Evolutionary conservation across 805 yeast species (phyloP).

Genomic region (Brettanomyces custersianus): DNA sequence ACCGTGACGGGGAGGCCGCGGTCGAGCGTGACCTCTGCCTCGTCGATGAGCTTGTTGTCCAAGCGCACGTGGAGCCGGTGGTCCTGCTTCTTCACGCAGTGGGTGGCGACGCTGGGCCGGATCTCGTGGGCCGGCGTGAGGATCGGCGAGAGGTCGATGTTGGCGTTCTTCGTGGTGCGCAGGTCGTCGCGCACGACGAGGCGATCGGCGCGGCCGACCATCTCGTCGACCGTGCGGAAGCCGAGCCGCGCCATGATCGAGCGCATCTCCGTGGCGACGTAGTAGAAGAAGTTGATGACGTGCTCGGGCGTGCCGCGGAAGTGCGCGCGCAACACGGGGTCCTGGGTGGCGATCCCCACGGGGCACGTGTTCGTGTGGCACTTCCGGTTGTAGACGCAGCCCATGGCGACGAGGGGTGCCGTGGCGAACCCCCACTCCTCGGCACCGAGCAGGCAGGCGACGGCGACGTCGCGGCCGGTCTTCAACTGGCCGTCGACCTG

Average conservation of each 20-base stretch:
- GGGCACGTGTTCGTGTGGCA: slow-evolving; percentile 94
- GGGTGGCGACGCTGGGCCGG: slow-evolving; percentile 94
- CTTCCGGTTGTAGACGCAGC: slow-evolving; percentile 94
- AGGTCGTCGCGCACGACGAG: slow-evolving; percentile 76
- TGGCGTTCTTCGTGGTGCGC: slow-evolving; percentile 82
- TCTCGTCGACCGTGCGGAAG: slow-evolving; percentile 90
- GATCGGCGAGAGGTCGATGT: slow-evolving; percentile 85
- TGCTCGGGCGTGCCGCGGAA: slow-evolving; percentile 97
- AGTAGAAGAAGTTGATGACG: slow-evolving; percentile 94
- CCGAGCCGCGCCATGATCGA: slow-evolving; percentile 91
- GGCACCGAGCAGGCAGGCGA: slow-evolving; percentile 94
- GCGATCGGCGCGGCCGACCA: slow-evolving; percentile 96
- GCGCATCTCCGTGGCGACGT: slow-evolving; percentile 86
- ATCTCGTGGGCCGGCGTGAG: slow-evolving; percentile 94
- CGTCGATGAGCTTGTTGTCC: slow-evolving; percentile 93
- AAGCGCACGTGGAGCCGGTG: slow-evolving; percentile 87
- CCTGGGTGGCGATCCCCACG: slow-evolving; percentile 98
- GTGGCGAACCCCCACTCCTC: slow-evolving; percentile 99
- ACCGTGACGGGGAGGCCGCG: slow-evolving; percentile 94
- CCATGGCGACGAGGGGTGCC: slow-evolving; percentile 93
- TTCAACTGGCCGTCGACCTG: slow-evolving; percentile 99
- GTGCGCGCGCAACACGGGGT: slow-evolving; percentile 85
- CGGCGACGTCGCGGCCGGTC: slow-evolving; percentile 94
- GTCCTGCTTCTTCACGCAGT: slow-evolving; percentile 88
- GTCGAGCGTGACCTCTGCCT: slow-evolving; percentile 89